Evolutionary conservation across 305 asterid genomes (phyloP).

Genomic region (Fraxinus sp.): DNA sequence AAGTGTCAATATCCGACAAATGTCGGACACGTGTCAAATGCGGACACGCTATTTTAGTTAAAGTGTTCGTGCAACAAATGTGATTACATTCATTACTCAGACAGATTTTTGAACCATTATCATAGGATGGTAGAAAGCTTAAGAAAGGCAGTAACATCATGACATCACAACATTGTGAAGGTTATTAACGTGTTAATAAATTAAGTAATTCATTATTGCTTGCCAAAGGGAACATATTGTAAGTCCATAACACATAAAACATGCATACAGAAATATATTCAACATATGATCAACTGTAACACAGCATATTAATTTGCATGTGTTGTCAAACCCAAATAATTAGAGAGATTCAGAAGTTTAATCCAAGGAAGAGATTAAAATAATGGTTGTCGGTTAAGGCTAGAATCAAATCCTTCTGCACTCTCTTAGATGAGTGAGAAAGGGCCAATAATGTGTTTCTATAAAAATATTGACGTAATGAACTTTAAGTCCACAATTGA

Average conservation of each 20-base stretch:
- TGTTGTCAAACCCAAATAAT: not conserved
- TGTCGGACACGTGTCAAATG: not conserved
- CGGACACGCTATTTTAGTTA: not conserved
- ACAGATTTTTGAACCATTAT: not conserved
- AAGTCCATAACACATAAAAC: not conserved
- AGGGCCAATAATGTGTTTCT: not conserved
- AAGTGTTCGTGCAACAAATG: not conserved
- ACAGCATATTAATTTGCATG: not conserved
- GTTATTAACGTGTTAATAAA: not conserved
- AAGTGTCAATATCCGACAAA: not conserved
- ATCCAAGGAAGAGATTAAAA: not conserved
- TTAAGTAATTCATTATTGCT: not conserved
- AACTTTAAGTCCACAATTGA: not conserved
- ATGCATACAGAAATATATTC: not conserved
- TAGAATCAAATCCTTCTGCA: not conserved
- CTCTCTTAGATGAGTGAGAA: conserved; percentile 1
- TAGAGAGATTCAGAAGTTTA: not conserved
- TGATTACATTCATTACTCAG: not conserved
- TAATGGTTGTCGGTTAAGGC: conserved; percentile 6
- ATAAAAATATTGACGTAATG: not conserved
- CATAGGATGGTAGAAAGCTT: not conserved
- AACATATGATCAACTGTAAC: not conserved
- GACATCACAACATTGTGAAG: conserved; percentile 1
- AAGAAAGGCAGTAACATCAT: not conserved
- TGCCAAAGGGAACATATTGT: not conserved